These are phyloP conservation scores for Acarospora socialis DNA, from an alignment of 2,329 filamentous ascomycete genomes.

Conservation along the genomic window DNA sequence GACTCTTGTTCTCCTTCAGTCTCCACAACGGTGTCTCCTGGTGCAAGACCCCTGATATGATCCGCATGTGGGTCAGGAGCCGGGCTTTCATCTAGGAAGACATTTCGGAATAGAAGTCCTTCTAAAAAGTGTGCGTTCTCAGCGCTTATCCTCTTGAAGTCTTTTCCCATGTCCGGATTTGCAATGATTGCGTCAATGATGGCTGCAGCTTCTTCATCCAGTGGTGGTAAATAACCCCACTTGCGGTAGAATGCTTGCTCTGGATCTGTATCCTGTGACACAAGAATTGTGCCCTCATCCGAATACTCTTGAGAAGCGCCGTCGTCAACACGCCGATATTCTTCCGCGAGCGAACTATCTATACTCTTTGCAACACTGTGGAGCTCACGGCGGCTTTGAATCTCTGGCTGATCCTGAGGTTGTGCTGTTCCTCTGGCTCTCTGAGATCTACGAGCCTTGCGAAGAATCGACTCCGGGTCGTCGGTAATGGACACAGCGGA, in stretches of 20 bases:
- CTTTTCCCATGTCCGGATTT: conserved; percentile 1
- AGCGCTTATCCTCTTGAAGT: conserved; percentile 1
- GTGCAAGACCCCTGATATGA: not conserved
- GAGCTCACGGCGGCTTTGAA: not conserved
- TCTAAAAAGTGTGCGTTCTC: not conserved
- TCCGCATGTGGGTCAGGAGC: not conserved
- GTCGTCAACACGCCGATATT: no score
- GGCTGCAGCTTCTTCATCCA: conserved; percentile 2
- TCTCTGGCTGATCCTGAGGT: not conserved
- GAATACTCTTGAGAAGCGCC: not conserved
- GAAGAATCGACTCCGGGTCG: not conserved
- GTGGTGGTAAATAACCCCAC: conserved; percentile 4
- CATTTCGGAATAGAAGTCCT: conserved; percentile 2
- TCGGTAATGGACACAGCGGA: not conserved
- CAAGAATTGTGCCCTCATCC: not conserved
- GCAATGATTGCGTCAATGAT: conserved; percentile 3
- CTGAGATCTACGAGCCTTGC: not conserved
- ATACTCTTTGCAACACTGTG: not conserved
- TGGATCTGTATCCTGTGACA: not conserved
- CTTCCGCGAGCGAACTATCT: not conserved
- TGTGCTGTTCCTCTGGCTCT: not conserved
- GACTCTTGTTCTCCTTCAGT: not conserved
- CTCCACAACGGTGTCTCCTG: not conserved
- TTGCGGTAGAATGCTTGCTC: conserved; percentile 3
- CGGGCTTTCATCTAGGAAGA: not conserved